Evolutionary conservation across 2,329 filamentous ascomycete species (phyloP).

Genomic region (Hypoxylon sp.): DNA sequence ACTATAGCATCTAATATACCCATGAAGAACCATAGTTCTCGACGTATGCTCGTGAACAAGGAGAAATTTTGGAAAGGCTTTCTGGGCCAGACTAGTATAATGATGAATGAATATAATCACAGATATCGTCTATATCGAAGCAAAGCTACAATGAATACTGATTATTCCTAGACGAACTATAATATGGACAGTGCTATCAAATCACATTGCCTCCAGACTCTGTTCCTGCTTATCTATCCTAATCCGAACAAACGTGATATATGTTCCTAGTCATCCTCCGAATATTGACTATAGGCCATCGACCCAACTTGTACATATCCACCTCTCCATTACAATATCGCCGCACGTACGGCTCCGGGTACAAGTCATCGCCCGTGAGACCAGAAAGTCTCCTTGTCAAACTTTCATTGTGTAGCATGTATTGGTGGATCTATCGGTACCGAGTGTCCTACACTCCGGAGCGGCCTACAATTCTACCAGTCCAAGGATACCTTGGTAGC

Average conservation of each 20-base stretch:
- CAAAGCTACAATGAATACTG: not conserved
- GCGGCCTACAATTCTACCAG: not conserved
- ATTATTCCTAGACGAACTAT: not conserved
- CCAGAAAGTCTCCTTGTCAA: not conserved
- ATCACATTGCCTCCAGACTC: too few species aligned
- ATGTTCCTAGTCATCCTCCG: not conserved
- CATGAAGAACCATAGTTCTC: not conserved
- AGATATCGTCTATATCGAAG: not conserved
- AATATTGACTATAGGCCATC: not conserved
- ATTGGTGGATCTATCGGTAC: not conserved
- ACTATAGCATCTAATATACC: not conserved
- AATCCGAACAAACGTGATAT: not conserved
- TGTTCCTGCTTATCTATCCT: not conserved
- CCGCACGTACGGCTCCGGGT: not conserved
- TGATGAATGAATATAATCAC: not conserved
- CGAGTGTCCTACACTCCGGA: not conserved
- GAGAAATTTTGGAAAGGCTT: not conserved
- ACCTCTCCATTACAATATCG: not conserved
- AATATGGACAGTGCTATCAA: not conserved
- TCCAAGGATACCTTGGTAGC: not conserved
- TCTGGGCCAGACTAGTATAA: not conserved
- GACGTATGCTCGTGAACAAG: not conserved
- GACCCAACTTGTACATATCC: not conserved
- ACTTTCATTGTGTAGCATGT: not conserved
- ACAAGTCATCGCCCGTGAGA: not conserved